Conservation (phyloP, 805 yeast species). For the Nakazawaea sp. region DNA sequence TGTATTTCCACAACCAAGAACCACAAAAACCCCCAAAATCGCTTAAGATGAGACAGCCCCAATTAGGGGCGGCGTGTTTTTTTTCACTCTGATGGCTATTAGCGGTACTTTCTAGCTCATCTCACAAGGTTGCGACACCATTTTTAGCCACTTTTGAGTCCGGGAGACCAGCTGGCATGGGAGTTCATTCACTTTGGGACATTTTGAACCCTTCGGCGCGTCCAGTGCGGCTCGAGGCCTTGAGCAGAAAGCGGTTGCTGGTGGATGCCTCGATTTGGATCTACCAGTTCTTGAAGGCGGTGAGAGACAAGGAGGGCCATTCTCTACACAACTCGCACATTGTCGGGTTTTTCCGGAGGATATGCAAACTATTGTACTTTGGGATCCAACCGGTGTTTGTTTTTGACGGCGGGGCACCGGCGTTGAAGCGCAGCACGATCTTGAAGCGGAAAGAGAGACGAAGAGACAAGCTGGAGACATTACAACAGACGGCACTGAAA, state of each 20-base stretch:
- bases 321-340: constrained; percentile 75
- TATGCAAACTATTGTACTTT: constrained; percentile 80
- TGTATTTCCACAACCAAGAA: too few relatives aligned
- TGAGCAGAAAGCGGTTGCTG: constrained; percentile 74
- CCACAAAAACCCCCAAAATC: too few relatives aligned
- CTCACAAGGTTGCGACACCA: too few relatives aligned
- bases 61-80: too few relatives aligned
- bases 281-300: constrained; percentile 92
- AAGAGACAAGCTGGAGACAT: constrained; percentile 65
- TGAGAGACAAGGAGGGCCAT: constrained; percentile 79
- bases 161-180: too few relatives aligned
- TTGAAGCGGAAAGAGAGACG: constrained; percentile 64
- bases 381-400: constrained; percentile 89
- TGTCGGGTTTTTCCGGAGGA: constrained; percentile 92
- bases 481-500: constrained; percentile 70
- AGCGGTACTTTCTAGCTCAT: too few relatives aligned
- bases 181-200: constrained; percentile 94
- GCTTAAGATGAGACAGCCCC: too few relatives aligned
- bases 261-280: constrained; percentile 99
- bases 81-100: too few relatives aligned
- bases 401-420: constrained; percentile 94
- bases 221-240: constrained; percentile 83
- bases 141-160: too few relatives aligned
- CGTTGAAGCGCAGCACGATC: constrained; percentile 73
- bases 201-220: constrained; percentile 83